Evolutionary conservation across 2,329 filamentous ascomycete species (phyloP), one percentile per base, ranked within the genome.

Genomic region (Ilyonectria robusta): DNA sequence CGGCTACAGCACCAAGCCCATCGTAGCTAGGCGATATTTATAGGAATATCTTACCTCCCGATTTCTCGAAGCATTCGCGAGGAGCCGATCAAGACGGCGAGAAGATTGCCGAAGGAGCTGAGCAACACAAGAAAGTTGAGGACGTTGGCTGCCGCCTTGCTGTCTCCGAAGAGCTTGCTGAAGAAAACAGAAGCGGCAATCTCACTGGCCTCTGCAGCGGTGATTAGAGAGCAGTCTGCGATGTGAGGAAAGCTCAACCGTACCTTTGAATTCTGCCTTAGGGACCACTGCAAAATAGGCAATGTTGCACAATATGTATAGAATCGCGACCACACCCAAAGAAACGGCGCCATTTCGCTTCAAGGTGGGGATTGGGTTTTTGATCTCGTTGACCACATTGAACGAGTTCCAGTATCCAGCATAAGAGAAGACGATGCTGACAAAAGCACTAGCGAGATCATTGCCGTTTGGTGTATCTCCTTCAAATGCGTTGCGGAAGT

Each of bases 371-470:
- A 90, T 81, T 0, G 89, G 89, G 70, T 89, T 87, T 83, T 88
- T 85, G 74, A 90, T 84, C 77, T 91, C 88, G 64, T 89, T 89
- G 65, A 88, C 86, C 6, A 91, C 83, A 66, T 89, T 89, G 78
- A 90, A 90, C 0, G 87, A 86, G 70, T 91, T 91, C n/a, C 83
- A 79, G 66, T 85, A 91, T 4, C 88, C 88, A 0, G 80, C 76
- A 69, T 89, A 91, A 1, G 87, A 86, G 68, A 89, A 90, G 51
- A 87, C 83, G 60, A 91, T 86, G 66, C 86, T 88, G 61, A 88
- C 84, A 23, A 92, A 76, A 0, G 89, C 88, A 70, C 84, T 74
- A 0, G 81, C 75, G 1, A 81, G 69, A 37, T 78, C 78, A 66
- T 82, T 79, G 13, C 78, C 80, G 68, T 78, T 80, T 47, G 56